Evolutionary conservation across 768 basidiomycete genomes (phyloP), one percentile per base, ranked within the genome.

Genomic region (Termitomyces sp.): DNA sequence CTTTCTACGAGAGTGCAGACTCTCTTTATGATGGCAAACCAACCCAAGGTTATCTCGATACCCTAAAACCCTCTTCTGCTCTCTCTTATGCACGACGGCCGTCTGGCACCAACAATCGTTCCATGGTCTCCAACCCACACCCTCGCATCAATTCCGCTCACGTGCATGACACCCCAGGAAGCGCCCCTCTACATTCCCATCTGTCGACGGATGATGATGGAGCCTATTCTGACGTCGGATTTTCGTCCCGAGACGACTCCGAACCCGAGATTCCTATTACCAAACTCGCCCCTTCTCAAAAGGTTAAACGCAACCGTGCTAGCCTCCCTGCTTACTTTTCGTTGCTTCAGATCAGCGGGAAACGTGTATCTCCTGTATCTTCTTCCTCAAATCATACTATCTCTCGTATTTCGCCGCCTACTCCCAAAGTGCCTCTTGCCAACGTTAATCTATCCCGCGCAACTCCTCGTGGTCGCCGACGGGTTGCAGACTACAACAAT

Each of bases 281-380:
- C 38, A 68, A 65, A 58, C 49, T 62, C 45, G 65, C 61, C 32
- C 58, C 68, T 62, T 58, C 72, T 59, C 77, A 74, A 54, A 81
- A 74, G 70, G 77, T 74, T 56, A 74, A 70, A 62, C 83, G 81
- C 62, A 87, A 83, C 67, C 85, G 88, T 66, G 82, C 83, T 44
- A 86, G 83, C 66, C 78, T 90, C 28, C 88, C 88, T 21, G 80
- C 85, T 19, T 88, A 83, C 69, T 90, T 90, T 67, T 88, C 86
- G 45, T 75, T 88, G 55, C 77, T 90, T 38, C 80, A 83, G 65
- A 72, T 83, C 60, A 71, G 70, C 59, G 63, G 70, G 47, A 59
- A 67, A 47, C 67, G 68, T 62, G 55, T 72, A 44, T 74, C 81
- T 51, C 71, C 77, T 60, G 53, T 77, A 53, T 74, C 79, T 10